Evolutionary conservation across 331 rosid species (phyloP).

Genomic region (Pyracantha coccinea): DNA sequence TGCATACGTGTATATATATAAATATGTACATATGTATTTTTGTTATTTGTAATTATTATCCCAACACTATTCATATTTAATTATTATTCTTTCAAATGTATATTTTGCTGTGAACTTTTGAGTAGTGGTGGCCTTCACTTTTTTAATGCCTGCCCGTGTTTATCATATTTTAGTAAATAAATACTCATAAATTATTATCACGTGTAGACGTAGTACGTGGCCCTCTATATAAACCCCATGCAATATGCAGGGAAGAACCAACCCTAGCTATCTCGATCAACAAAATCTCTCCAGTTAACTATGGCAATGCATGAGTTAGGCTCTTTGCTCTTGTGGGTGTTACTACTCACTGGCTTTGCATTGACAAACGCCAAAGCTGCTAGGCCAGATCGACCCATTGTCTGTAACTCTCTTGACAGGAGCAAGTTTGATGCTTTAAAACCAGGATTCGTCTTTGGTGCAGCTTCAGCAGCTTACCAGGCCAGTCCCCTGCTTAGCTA

Average conservation of each 20-base stretch:
- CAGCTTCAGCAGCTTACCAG: not conserved
- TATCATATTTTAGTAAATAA: too few relatives aligned
- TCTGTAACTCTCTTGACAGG: not conserved
- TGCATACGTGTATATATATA: too few relatives aligned
- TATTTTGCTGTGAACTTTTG: not conserved
- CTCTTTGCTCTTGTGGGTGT: not conserved
- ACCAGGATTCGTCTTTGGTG: not conserved
- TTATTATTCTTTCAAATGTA: not conserved
- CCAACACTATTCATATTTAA: too few relatives aligned
- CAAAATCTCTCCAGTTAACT: not conserved
- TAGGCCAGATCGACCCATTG: not conserved
- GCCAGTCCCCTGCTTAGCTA: not conserved
- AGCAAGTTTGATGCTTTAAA: not conserved
- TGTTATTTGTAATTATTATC: too few relatives aligned
- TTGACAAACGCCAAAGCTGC: not conserved
- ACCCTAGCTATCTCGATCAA: not conserved
- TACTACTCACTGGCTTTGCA: not conserved
- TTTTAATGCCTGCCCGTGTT: not conserved
- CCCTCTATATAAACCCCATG: not conserved
- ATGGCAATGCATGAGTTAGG: not conserved
- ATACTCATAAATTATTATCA: too few relatives aligned
- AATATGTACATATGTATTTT: too few relatives aligned
- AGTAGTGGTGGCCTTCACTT: not conserved
- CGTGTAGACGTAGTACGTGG: not conserved
- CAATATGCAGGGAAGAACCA: not conserved